Base-by-base conservation (phyloP, 768 basidiomycete species). In the Auricularia heimuer region DNA sequence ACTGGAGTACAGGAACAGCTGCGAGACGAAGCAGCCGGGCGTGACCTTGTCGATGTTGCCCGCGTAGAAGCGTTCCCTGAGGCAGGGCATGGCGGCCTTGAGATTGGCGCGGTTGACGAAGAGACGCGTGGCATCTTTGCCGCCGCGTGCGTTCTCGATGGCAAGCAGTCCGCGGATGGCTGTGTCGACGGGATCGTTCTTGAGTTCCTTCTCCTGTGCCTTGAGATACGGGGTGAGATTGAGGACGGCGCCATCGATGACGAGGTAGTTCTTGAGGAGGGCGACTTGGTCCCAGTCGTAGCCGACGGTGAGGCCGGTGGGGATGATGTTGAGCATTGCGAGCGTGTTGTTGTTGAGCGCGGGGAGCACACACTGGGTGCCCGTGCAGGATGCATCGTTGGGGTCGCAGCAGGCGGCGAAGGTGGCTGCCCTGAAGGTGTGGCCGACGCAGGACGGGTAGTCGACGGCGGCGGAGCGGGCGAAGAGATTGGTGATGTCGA, bases 21-120 rank as follows among this genome's bases (percentile, higher is more conserved):
- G 82, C 37, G 94, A 89, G 45, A 94, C 85, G 75, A 98, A 95
- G 76, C 97, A 99, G 7, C 96, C 96, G 4, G 97, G 93, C 0
- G 94, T 88, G 72, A 97, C 81, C 77, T 98, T 97, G 80, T 98
- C 97, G 68, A 99, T 98, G 73, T 90, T 89, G 24, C 97, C 97
- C 0, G 94, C 95, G 62, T 84, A 84, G 75, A 97, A 99, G 12
- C 97, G 86, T 70, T 92, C 78, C 63, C 82, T 80, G 63, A 99
- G 80, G 75, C 97, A 99, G 10, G 85, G 82, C 3, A 97, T 81
- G 29, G 90, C 86, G 10, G 80, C 78, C 67, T 83, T 79, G 65
- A 92, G 83, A 63, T 83, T 82, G 4, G 80, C 69, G 56, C 85
- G 83, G 75, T 87, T 88, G 74, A 84, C 86, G 73, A 99, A 96